phyloP scores from a whole-genome alignment of 495 filamentous ascomycete genomes.

The Hypoxylon cercidicola region DNA sequence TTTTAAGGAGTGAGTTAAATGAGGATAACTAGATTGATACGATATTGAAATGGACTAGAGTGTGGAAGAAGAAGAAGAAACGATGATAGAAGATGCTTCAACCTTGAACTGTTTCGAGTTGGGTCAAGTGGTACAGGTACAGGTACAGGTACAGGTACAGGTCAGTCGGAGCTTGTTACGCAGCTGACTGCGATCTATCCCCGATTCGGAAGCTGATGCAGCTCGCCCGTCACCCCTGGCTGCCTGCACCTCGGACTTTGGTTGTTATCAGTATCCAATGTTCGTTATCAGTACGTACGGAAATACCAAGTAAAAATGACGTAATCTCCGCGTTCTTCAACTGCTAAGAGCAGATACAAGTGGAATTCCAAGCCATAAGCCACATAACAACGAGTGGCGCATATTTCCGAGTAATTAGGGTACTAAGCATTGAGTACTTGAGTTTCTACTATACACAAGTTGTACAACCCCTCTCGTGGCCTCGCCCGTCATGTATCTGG shows the following conservation, averaged over 20 bases:
- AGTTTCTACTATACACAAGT: conserved; percentile 26
- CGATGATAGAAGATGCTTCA: neutral
- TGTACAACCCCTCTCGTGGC: conserved; percentile 13
- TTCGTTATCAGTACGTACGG: too few species aligned
- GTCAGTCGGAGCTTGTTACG: conserved; percentile 18
- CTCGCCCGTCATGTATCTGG: conserved; percentile 16
- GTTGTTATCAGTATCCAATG: conserved; percentile 16
- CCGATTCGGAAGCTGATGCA: conserved; percentile 21
- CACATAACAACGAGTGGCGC: too few species aligned
- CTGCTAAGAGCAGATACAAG: too few species aligned
- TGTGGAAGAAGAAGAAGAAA: neutral
- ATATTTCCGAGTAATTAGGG: neutral
- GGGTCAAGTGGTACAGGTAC: neutral
- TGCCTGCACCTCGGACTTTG: conserved; percentile 1
- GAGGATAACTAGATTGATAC: conserved; percentile 9
- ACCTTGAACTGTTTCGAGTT: neutral
- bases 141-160: conserved; percentile 4
- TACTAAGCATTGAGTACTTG: conserved; percentile 33
- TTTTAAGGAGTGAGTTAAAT: neutral
- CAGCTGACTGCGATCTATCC: conserved; percentile 30
- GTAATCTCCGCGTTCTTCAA: conserved; percentile 5
- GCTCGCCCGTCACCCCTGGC: conserved; percentile 12
- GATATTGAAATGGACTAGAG: conserved; percentile 4
- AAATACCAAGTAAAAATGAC: conserved; percentile 14
- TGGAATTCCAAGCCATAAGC: too few species aligned